Conservation (phyloP, 192 early-diverging fungal species). For the Coemansia sp. region DNA sequence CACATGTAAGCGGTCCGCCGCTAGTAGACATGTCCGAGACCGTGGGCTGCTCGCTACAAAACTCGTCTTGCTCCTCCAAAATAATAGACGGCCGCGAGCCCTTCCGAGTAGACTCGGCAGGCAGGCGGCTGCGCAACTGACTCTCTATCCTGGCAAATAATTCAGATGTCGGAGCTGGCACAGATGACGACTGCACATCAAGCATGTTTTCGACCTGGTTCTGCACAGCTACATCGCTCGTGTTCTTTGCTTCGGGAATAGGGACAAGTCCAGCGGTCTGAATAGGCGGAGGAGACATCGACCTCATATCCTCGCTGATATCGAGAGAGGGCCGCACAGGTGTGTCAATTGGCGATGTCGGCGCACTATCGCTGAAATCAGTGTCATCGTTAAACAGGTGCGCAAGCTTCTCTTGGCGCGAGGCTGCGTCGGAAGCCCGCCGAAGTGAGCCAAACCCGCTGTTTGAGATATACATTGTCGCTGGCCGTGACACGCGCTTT, state of each 20-base stretch:
- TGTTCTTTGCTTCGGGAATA: constrained; percentile 23
- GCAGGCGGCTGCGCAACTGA: constrained; percentile 1
- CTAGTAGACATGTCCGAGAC: neutral
- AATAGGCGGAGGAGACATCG: neutral
- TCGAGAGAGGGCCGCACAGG: constrained; percentile 18
- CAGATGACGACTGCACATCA: constrained; percentile 7
- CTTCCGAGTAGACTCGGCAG: neutral
- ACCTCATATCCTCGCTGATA: constrained; percentile 6
- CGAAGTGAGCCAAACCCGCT: constrained; percentile 17
- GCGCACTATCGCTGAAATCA: constrained; percentile 37
- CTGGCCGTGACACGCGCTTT: constrained; percentile 30
- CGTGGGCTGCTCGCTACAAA: neutral
- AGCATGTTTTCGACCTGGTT: neutral
- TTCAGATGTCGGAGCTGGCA: neutral
- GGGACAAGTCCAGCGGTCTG: constrained; percentile 8
- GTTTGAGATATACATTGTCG: constrained; percentile 38
- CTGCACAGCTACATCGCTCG: constrained; percentile 3
- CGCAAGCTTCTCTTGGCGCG: constrained; percentile 50
- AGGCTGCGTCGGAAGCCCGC: constrained; percentile 26
- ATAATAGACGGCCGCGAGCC: constrained; percentile 9
- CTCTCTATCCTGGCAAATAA: neutral
- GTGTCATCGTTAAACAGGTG: constrained; percentile 32
- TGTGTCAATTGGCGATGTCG: constrained; percentile 30
- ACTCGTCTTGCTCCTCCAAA: constrained; percentile 13
- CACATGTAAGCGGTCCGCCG: neutral